phyloP scores from a whole-genome alignment of 2,329 filamentous ascomycete species.

The Torrubiellomyces zombiae region DNA sequence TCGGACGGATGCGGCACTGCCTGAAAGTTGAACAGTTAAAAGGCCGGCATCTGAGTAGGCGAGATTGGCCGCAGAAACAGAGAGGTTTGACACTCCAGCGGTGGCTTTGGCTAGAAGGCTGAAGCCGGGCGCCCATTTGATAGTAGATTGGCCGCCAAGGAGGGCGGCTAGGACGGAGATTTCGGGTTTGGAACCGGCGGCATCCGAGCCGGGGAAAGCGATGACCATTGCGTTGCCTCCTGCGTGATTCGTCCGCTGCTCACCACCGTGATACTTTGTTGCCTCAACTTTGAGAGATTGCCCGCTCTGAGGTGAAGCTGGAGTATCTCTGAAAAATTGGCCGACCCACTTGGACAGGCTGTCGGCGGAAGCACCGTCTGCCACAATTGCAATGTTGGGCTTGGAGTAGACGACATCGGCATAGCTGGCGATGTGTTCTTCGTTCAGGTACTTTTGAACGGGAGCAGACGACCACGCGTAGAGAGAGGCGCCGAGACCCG shows the following conservation, averaged over 20 bases:
- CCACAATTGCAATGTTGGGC: slow-evolving; percentile 79
- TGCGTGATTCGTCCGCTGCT: slow-evolving; percentile 70
- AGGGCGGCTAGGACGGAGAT: slow-evolving; percentile 73
- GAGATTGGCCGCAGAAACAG: slow-evolving; percentile 57
- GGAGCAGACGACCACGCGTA: slow-evolving; percentile 57
- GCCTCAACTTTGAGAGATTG: slow-evolving; percentile 40
- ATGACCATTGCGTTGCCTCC: slow-evolving; percentile 73
- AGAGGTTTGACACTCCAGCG: slow-evolving; percentile 46
- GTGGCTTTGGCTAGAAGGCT: slow-evolving; percentile 72
- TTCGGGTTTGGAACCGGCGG: slow-evolving; percentile 73
- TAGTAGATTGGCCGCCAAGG: slow-evolving; percentile 74
- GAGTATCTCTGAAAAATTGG: slow-evolving; percentile 72
- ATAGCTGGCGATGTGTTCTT: slow-evolving; percentile 57
- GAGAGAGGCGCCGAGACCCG: slow-evolving; percentile 67
- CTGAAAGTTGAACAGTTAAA: slow-evolving; percentile 65
- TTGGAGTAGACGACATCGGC: slow-evolving; percentile 70
- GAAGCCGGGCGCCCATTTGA: slow-evolving; percentile 95
- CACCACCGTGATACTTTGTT: slow-evolving; percentile 84
- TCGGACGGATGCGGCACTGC: slow-evolving; percentile 55
- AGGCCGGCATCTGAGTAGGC: slow-evolving; percentile 92
- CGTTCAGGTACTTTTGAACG: slow-evolving; percentile 64
- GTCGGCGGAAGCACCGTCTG: slow-evolving; percentile 65
- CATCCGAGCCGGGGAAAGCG: slow-evolving; percentile 81
- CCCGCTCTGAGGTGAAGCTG: slow-evolving; percentile 34
- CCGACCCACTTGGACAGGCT: slow-evolving; percentile 78